These are phyloP conservation scores for Aspergillus thermomutatus DNA, from an alignment of 2,329 filamentous ascomycete species.

Conservation along the genomic window DNA sequence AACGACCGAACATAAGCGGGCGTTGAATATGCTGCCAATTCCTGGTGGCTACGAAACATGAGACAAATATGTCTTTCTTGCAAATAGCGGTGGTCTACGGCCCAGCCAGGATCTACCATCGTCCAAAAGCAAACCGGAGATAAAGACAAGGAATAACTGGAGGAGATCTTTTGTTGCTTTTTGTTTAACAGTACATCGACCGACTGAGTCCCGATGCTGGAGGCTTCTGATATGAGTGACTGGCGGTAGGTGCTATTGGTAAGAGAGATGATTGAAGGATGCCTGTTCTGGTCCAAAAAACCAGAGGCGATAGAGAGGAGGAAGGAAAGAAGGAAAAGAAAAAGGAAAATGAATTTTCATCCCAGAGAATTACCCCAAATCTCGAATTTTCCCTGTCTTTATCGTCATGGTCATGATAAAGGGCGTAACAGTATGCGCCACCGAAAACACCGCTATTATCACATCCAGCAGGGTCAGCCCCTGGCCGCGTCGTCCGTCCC, in stretches of 20 bases:
- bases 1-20: no score
- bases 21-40: no score
- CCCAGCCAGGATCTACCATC: background rate
- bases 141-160: constrained; percentile 1
- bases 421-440: constrained; percentile 2
- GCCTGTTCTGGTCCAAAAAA: background rate
- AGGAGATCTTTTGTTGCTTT: background rate
- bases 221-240: background rate
- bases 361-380: constrained; percentile 2
- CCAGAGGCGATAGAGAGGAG: background rate
- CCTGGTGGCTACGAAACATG: background rate
- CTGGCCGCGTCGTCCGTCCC: constrained; percentile 5
- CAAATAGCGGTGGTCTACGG: background rate
- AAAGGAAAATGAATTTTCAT: constrained; percentile 2
- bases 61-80: background rate
- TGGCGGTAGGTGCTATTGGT: background rate
- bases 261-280: background rate
- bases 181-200: background rate
- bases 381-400: constrained; percentile 5
- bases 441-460: constrained; percentile 9
- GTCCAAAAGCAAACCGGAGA: background rate
- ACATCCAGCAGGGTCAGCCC: constrained; percentile 14
- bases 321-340: constrained; percentile 2
- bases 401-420: constrained; percentile 13
- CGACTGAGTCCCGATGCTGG: background rate